phyloP scores from a whole-genome alignment of 2,329 filamentous ascomycete genomes.

The Apiospora arundinis region DNA sequence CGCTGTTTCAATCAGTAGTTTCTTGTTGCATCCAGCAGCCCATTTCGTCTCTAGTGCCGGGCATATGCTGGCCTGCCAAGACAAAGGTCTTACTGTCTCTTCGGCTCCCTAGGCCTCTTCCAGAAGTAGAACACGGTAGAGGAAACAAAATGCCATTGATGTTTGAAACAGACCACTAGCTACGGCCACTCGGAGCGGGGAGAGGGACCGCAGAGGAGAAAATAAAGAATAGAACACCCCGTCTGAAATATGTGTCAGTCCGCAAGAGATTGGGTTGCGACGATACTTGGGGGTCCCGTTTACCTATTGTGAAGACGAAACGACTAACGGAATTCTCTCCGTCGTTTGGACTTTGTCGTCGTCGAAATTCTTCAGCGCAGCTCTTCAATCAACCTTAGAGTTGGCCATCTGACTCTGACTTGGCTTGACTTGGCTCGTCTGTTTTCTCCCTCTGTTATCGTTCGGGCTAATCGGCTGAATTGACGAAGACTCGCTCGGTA shows the following conservation, averaged over 20 bases:
- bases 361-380: not conserved
- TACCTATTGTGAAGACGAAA: not conserved
- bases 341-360: not conserved
- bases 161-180: slow-evolving; percentile 1
- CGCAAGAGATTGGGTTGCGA: not conserved
- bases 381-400: not conserved
- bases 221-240: slow-evolving; percentile 2
- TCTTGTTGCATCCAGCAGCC: slow-evolving; percentile 8
- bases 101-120: slow-evolving; percentile 3
- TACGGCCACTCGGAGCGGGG: not conserved
- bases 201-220: not conserved
- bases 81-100: not conserved
- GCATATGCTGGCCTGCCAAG: slow-evolving; percentile 5
- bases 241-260: slow-evolving; percentile 13
- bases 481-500: not conserved
- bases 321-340: not conserved
- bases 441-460: not conserved
- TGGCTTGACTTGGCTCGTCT: not conserved
- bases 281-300: not conserved
- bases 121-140: not conserved
- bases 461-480: not conserved
- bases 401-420: not conserved
- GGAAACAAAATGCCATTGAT: slow-evolving; percentile 13
- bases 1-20: slow-evolving; percentile 22
- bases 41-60: not conserved